Percentiles rank a stretch among this genome's conserved stretches.
These are phyloP conservation scores for Microsporum ferrugineum DNA, from an alignment of 2,329 filamentous ascomycete genomes.

Conservation along the genomic window DNA sequence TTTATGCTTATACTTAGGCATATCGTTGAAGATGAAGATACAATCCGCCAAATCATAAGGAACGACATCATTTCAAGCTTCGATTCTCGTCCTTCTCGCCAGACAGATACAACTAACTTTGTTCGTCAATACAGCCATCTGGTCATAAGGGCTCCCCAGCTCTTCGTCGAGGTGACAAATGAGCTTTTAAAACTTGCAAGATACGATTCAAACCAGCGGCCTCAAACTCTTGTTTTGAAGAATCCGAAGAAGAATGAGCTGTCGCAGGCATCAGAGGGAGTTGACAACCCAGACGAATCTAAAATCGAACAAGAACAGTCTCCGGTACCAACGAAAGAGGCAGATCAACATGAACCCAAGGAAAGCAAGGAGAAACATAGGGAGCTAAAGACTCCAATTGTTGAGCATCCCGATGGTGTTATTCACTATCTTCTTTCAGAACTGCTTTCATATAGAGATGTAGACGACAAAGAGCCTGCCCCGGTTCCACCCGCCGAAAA, in stretches of 20 bases:
- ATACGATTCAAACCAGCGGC: constrained; percentile 46
- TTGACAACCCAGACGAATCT: constrained; percentile 18
- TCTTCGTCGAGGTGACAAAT: constrained; percentile 80
- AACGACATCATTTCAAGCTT: constrained; percentile 76
- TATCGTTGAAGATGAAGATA: constrained; percentile 86
- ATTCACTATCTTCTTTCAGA: constrained; percentile 92
- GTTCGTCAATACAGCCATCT: constrained; percentile 67
- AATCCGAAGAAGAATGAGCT: constrained; percentile 28
- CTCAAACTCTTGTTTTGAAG: constrained; percentile 45
- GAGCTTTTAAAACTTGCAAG: constrained; percentile 66
- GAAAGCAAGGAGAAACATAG: constrained; percentile 43
- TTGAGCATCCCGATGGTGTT: constrained; percentile 89
- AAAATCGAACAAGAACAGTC: constrained; percentile 11
- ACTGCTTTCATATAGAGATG: constrained; percentile 79
- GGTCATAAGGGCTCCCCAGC: constrained; percentile 65
- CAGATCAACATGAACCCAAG: constrained; percentile 13
- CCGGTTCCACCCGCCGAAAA: constrained; percentile 17
- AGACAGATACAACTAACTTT: constrained; percentile 60
- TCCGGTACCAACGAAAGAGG: constrained; percentile 22
- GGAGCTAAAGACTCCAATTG: constrained; percentile 69
- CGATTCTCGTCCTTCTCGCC: constrained; percentile 45
- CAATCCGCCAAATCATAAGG: constrained; percentile 80
- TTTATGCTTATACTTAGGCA: constrained; percentile 84
- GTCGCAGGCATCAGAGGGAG: constrained; percentile 20
- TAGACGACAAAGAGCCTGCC: constrained; percentile 65